Evolutionary conservation across 129 eudicot genomes (phyloP), one percentile per base, ranked within the genome.

Genomic region (Ambrosia trifida): DNA sequence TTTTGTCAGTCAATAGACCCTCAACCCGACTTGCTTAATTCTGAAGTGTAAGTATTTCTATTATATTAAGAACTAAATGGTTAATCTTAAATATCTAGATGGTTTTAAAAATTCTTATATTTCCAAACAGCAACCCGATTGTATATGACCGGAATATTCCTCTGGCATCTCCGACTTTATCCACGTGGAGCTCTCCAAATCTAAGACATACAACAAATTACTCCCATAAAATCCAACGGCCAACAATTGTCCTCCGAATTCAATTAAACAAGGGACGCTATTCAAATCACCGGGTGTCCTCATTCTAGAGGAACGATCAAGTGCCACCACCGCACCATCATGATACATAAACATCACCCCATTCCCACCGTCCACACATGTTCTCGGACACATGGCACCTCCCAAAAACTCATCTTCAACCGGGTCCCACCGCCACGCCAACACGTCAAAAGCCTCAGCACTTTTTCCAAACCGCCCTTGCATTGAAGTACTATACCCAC

Each of bases 391-490:
- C 77, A 76, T 73, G 81, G 83, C 80, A 0, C 8, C 11, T 5
- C 56, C 82, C 8, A 89, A 61, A 58, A 87, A 85, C 4, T 78
- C 64, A 9, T 85, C 87, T 11, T 35, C 13, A 4, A 54, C 75
- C 11, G 19, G 72, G 36, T 51, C 85, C 96, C 98, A 89, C 68
- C 17, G 71, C 84, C 91, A 79, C 19, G 79, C 82, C 58, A 70
- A 57, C 4, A 28, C 57, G 24, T 87, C 79, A 32, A 89, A 85
- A 13, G n/a, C 68, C 62, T 93, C 98, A 0, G 88, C 88, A 20
- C 82, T 83, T 16, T 78, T 78, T 66, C 68, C 88, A 68, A 93
- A 93, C 14, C 83, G 53, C 9, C 96, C 98, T 59, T 94, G 98
- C 84, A 17, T 74, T 3, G 61, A 59, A 12, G 95, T 94, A 10